Evolutionary conservation across 208 protist genomes (phyloP), one percentile per base, ranked within the genome.

Genomic region (Entamoeba invadens): DNA sequence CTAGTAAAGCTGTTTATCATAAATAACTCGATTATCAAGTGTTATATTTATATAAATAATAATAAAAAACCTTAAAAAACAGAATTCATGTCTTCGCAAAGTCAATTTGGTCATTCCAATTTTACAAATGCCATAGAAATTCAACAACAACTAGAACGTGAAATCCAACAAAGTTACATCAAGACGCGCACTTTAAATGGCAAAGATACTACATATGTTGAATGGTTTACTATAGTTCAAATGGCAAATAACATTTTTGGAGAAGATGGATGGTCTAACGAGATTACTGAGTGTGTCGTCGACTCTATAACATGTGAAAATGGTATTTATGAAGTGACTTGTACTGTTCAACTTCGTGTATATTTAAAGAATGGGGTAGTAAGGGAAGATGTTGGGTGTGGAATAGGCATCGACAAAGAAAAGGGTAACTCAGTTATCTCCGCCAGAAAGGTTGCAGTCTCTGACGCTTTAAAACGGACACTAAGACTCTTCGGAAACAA

Each of bases 181-280:
- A n/a, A n/a, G n/a, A n/a, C n/a, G n/a, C n/a, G n/a, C n/a, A n/a
- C n/a, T n/a, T n/a, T n/a, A 77, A 77, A 77, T 2, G 87, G 50
- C 44, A 1, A 4, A 72, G 6, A 10, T 45, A 91, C 94, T 50
- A 44, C 45, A 3, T 95, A 95, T 51, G 0, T 95, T 1, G 50
- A 93, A 47, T 92, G 47, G 31, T 91, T 42, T 46, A 91, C 16
- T 45, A 47, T 91, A 44, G 72, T 95, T 16, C 5, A 45, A 44
- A 45, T 93, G 44, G 94, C 94, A 18, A 94, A 95, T 92, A 38
- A 95, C 25, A 91, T 93, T 5, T 94, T 95, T 91, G 87, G 94
- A 25, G 92, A 72, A 45, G 46, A 93, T 51, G 93, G 92, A n/a
- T 95, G 94, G 94, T 46, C 45, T 6, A 92, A 45, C 5, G 16